Evolutionary conservation across 2,329 filamentous ascomycete genomes (phyloP).

Genomic region (Sporothrix brasiliensis): DNA sequence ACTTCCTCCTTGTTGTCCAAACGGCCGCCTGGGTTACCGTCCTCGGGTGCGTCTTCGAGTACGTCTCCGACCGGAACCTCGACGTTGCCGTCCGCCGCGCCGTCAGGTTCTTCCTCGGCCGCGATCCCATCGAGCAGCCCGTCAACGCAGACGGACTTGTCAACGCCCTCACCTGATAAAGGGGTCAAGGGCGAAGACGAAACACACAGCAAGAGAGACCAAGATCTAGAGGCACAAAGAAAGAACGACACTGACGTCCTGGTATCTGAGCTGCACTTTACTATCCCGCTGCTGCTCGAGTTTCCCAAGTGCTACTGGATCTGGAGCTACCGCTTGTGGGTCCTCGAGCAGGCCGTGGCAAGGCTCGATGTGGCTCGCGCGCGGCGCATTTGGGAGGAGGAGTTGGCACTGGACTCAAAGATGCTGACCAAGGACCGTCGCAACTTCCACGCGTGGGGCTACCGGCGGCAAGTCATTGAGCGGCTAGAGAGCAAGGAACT

Average conservation of each 20-base stretch:
- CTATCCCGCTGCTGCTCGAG: conserved; percentile 79
- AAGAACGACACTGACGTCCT: conserved; percentile 51
- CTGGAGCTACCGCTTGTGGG: conserved; percentile 93
- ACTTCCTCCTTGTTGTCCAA: conserved; percentile 61
- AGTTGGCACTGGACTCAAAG: conserved; percentile 79
- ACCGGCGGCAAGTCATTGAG: conserved; percentile 77
- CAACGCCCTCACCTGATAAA: not conserved
- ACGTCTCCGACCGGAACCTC: conserved; percentile 58
- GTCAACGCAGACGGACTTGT: conserved; percentile 17
- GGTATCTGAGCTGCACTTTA: conserved; percentile 74
- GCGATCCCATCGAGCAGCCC: conserved; percentile 51
- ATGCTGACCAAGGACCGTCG: conserved; percentile 85
- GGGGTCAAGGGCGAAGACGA: not conserved
- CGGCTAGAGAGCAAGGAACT: conserved; percentile 66
- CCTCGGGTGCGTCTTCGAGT: conserved; percentile 59
- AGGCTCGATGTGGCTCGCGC: conserved; percentile 61
- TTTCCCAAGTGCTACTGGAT: conserved; percentile 99
- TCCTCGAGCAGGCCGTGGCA: conserved; percentile 70
- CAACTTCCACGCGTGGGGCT: conserved; percentile 97
- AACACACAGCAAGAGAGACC: not conserved
- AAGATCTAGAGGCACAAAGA: not conserved
- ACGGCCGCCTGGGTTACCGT: conserved; percentile 55
- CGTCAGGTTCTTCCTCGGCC: conserved; percentile 48
- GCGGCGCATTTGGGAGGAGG: conserved; percentile 75
- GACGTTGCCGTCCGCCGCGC: conserved; percentile 66